These are phyloP conservation scores for Pseudogymnoascus sp. DNA, from an alignment of 2,329 filamentous ascomycete genomes.

Conservation along the genomic window DNA sequence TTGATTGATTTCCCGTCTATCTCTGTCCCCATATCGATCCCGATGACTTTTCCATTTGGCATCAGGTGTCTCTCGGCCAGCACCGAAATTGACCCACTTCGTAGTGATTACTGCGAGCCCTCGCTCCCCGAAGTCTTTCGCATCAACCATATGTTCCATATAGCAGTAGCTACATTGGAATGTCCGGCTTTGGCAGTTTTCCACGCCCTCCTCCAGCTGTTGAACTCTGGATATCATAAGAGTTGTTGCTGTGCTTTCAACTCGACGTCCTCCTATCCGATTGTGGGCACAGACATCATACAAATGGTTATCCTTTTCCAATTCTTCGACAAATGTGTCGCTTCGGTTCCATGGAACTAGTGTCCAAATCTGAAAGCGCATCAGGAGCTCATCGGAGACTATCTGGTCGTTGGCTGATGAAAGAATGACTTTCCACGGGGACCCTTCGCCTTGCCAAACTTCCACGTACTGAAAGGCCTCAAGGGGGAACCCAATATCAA, in stretches of 20 bases:
- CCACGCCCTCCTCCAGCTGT: neutral
- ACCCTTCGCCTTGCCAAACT: slow-evolving; percentile 13
- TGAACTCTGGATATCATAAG: slow-evolving; percentile 3
- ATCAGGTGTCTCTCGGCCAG: slow-evolving; percentile 15
- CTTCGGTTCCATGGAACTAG: slow-evolving; percentile 10
- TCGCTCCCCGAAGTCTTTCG: slow-evolving; percentile 9
- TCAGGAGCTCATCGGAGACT: slow-evolving; percentile 2
- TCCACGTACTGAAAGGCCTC: slow-evolving; percentile 18
- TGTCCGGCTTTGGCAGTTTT: neutral
- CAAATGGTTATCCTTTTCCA: neutral
- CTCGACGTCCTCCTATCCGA: too few relatives aligned
- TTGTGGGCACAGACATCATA: neutral
- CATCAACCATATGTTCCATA: slow-evolving; percentile 5
- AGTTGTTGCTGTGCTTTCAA: neutral
- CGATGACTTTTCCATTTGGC: slow-evolving; percentile 15
- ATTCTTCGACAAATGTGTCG: neutral
- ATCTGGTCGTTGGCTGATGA: slow-evolving; percentile 4
- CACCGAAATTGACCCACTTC: slow-evolving; percentile 17
- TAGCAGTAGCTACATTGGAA: neutral
- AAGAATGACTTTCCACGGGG: slow-evolving; percentile 4
- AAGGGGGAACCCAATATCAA: slow-evolving; percentile 18
- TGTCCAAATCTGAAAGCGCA: slow-evolving; percentile 11
- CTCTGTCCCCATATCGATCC: neutral
- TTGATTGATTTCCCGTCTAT: slow-evolving; percentile 13
- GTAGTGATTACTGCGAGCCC: neutral